Base-by-base conservation (phyloP, 345 rosid species). In the Camelina laxa region DNA sequence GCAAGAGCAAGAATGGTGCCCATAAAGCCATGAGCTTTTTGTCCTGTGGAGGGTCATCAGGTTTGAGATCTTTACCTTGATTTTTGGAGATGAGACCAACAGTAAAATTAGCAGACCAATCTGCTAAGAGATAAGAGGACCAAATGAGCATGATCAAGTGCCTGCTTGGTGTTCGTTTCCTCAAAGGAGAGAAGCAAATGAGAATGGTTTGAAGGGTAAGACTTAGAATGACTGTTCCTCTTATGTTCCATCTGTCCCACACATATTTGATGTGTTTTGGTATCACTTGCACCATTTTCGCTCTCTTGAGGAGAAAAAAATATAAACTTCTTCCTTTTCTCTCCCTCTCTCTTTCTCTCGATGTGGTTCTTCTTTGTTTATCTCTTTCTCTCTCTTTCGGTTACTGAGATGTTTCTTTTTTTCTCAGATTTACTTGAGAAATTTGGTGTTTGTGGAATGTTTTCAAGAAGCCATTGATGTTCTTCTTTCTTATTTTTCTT, bases 1-100 rank as follows among this genome's bases (percentile, higher is more conserved):
- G 96, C 17, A 90, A 16, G 27, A 88, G 68, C 49, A 89, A 79
- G 78, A 90, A 90, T 1, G 92, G 86, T 12, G 96, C 85, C 97
- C 97, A 91, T 47, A 91, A 82, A 12, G 87, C 88, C 66, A 87
- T 21, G 22, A 91, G 83, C 15, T 82, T 75, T 65, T 80, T 77
- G 1, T 76, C 69, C 4, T 55, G 31, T 1, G 59, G 74, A 44
- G 70, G 15, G 11, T 30, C 58, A 2, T 15, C 4, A 9, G 80
- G 61, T 39, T 74, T 1, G 0, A 2, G 1, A 0, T 39, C 69
- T 45, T 82, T 78, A 70, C 80, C 81, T 53, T 82, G 82, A 63
- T 78, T 83, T 67, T 81, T 74, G 67, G 92, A 79, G 60, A 91
- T 88, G 57, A 82, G 83, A 15, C 91, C 91, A 4, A 85, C 79